Base-by-base conservation (phyloP, 768 basidiomycete genomes). In the Boletus rufocinnamomeus region DNA sequence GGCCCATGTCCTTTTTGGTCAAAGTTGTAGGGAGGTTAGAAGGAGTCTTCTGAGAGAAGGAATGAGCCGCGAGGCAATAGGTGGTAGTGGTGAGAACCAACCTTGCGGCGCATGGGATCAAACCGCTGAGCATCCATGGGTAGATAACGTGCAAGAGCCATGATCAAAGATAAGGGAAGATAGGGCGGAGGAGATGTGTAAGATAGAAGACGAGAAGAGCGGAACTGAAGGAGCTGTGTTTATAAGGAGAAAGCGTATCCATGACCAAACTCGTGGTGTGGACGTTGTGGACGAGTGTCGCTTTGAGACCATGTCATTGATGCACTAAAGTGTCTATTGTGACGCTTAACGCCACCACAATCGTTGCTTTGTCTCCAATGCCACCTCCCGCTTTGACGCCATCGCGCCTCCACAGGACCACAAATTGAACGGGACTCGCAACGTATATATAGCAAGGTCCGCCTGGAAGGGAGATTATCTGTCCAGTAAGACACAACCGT, bases 121-220 rank as follows among this genome's bases (percentile, higher is more conserved):
- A 72, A 73, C 61, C 72, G 63, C 27, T 74, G 72, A 27, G 66
- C 63, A 50, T 74, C 69, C 72, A 73, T 73, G 64, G 66, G 54
- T 44, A 62, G 51, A 54, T 56, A 59, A 14, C 72, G 68, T 73
- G 69, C 38, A 43, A 59, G 60, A 56, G 62, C 57, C 63, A 69
- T 71, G 27, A 64, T 67, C 38, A 60, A 7, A 51, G 71, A 72
- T 72, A 67, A 69, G 59, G 44, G 69, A 65, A 63, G 66, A 69
- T 70, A 70, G 57, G 30, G 58, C 63, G 67, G 69, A 65, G 11
- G 51, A 43, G 57, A 69, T 56, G 52, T 21, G 52, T 50, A 41
- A 62, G 65, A 69, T 67, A 61, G 69, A 69, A 68, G 69, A 60
- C 55, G 60, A 58, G 69, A 72, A 67, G 61, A 44, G 44, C 67